Base-by-base conservation (phyloP, 495 filamentous ascomycete genomes). In the Hypoxylon crocopeplum region DNA sequence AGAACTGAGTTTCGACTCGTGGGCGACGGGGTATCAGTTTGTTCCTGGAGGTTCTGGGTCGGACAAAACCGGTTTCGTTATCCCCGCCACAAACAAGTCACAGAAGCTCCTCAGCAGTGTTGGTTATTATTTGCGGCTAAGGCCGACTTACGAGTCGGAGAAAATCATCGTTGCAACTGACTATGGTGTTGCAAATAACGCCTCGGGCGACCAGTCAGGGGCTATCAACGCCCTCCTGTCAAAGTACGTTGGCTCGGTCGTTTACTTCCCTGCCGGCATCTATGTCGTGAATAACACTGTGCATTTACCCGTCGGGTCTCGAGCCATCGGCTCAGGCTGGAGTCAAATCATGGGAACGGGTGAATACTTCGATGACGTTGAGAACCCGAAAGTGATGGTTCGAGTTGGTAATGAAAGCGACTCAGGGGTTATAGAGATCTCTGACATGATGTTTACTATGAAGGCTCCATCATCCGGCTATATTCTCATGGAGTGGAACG, bases 341-440 rank as follows among this genome's bases (percentile, higher is more conserved):
- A 5, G 5, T 29, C 50, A 69, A 24, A 72, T 77, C 37, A 51
- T 59, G 47, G 65, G 32, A 1, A 36, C 15, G 0, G 82, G 82
- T 10, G 21, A 59, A 39, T 64, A 63, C 27, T 85, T 84, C 56
- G 53, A 62, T n/a, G 71, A 85, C 52, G 57, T 70, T 5, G 64
- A 53, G 7, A 65, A 62, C 15, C 82, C 84, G 1, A 67, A 66
- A 4, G 63, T 77, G 0, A 72, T 85, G 27, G 70, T 85, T 5
- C 59, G 72, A 51, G 66, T 86, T 13, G 84, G 83, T n/a, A 75
- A 77, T 25, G 44, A 65, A 0, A 79, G 79, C 13, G 74, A 83
- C 30, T 67, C 75, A 0, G 84, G 83, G 10, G 41, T 67, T 0
- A 77, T 79, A 7, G 80, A 85, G 52, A 78, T 84, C 56, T 65